These are phyloP conservation scores for Trametes cubensis DNA, from an alignment of 768 basidiomycete genomes.

Conservation along the genomic window DNA sequence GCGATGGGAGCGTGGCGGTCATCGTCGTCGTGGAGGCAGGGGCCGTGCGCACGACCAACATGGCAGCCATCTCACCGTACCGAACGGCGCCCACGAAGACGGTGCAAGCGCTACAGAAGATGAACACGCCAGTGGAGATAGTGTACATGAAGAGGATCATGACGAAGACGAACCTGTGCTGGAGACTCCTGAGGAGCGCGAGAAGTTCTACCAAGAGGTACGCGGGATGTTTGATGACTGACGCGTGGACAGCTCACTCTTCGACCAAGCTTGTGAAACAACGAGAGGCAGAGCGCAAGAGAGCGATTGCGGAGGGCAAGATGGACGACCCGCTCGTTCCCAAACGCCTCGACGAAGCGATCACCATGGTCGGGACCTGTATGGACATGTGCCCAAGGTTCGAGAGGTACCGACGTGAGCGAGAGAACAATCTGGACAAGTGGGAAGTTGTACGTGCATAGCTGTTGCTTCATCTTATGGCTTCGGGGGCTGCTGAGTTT, in stretches of 20 bases:
- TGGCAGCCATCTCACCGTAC: slow-evolving; percentile 21
- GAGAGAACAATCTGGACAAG: slow-evolving; percentile 83
- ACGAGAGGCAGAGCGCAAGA: slow-evolving; percentile 70
- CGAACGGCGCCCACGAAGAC: slow-evolving; percentile 33
- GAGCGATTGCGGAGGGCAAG: slow-evolving; percentile 78
- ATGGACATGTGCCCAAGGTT: slow-evolving; percentile 93
- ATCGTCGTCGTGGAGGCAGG: slow-evolving; percentile 52
- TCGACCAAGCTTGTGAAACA: slow-evolving; percentile 60
- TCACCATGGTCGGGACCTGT: slow-evolving; percentile 92
- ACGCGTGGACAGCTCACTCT: slow-evolving; percentile 24
- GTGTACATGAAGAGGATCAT: slow-evolving; percentile 32
- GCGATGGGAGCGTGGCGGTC: slow-evolving; percentile 65
- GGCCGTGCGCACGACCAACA: slow-evolving; percentile 43
- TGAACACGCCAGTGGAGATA: slow-evolving; percentile 39
- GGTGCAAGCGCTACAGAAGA: slow-evolving; percentile 36
- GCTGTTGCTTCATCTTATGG: neutral
- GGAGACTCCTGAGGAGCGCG: slow-evolving; percentile 64
- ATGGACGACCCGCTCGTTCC: slow-evolving; percentile 86
- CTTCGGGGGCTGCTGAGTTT: slow-evolving; percentile 16
- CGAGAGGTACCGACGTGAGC: slow-evolving; percentile 88
- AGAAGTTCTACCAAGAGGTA: slow-evolving; percentile 75
- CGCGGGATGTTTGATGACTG: slow-evolving; percentile 25
- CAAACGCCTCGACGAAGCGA: slow-evolving; percentile 84
- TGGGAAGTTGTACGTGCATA: slow-evolving; percentile 75
- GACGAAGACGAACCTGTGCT: slow-evolving; percentile 47